Evolutionary conservation across 1,284 basidiomycete species (phyloP).

Genomic region (Thecaphora thlaspeos): DNA sequence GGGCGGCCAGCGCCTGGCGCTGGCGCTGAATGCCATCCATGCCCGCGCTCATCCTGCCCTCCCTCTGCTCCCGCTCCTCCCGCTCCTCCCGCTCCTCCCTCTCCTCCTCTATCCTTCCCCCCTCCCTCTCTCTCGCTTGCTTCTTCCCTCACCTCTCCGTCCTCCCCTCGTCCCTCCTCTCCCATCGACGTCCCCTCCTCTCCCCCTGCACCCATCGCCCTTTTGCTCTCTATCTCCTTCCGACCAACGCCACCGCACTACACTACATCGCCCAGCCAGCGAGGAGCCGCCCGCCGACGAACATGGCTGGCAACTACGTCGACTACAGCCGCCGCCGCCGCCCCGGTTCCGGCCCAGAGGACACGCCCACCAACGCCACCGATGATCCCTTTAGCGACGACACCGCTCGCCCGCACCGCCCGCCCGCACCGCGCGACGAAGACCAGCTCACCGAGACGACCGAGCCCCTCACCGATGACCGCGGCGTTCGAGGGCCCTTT

Average conservation of each 20-base stretch:
- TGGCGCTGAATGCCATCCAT: too few relatives aligned
- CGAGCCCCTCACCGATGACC: too few relatives aligned
- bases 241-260: background rate
- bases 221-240: background rate
- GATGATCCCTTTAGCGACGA: slow-evolving; percentile 13
- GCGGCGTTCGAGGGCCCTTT: too few relatives aligned
- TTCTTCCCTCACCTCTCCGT: background rate
- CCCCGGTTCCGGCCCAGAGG: slow-evolving; percentile 4
- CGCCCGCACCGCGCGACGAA: background rate
- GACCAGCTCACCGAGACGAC: too few relatives aligned
- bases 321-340: slow-evolving; percentile 37
- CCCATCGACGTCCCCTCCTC: too few relatives aligned
- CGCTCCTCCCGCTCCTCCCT: background rate
- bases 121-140: background rate
- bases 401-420: background rate
- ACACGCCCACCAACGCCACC: slow-evolving; percentile 1
- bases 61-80: too few relatives aligned
- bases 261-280: background rate
- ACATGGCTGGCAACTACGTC: slow-evolving; percentile 32
- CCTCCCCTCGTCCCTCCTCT: background rate
- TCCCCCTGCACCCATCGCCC: too few relatives aligned
- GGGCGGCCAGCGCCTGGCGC: too few relatives aligned
- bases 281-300: background rate
- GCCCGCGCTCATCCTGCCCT: too few relatives aligned
- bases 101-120: background rate